Evolutionary conservation across 2,329 filamentous ascomycete species (phyloP), one percentile per base, ranked within the genome.

Genomic region (Fusarium sp.): DNA sequence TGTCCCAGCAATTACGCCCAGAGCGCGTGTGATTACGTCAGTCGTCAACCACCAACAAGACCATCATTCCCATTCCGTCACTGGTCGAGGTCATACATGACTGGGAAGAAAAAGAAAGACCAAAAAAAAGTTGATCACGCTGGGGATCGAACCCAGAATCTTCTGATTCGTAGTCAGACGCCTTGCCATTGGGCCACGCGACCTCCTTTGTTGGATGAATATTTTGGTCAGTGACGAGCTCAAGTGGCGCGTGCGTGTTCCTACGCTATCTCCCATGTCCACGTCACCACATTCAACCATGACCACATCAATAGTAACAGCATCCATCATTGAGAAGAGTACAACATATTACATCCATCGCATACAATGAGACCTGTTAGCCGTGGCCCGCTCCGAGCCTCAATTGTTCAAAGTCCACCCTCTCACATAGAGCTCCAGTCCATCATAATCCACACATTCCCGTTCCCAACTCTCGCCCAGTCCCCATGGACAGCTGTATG

Each of bases 111-210:
- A 47, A 31, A 31, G 27, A 20, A 52, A 14, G 18, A n/a, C 10
- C 18, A 52, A 74, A 73, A 27, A 18, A 33, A 71, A n/a, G n/a
- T 75, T 75, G 73, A 75, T 74, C 73, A 74, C 70, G 73, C 63
- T 65, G 65, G 78, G 78, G 78, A 73, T 80, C 78, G 78, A 80
- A 80, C 78, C 78, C 76, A 78, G 72, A 77, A 80, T 80, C 78
- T 80, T 77, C 78, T 80, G 78, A 80, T 80, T 80, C 78, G 78
- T 80, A 80, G 78, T 79, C 78, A 80, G 78, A 80, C 78, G 78
- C 78, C 78, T 78, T 80, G 78, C 78, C 78, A 79, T 79, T 79
- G 75, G 77, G 77, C 77, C 77, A 78, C 77, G 77, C 69, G 69
- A 75, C 72, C 72, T 33, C 11, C 31, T 33, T 20, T 54, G 27